Evolutionary conservation across 139 green algal species (phyloP).

Genomic region (Cymbomonas tetramitiformis): DNA sequence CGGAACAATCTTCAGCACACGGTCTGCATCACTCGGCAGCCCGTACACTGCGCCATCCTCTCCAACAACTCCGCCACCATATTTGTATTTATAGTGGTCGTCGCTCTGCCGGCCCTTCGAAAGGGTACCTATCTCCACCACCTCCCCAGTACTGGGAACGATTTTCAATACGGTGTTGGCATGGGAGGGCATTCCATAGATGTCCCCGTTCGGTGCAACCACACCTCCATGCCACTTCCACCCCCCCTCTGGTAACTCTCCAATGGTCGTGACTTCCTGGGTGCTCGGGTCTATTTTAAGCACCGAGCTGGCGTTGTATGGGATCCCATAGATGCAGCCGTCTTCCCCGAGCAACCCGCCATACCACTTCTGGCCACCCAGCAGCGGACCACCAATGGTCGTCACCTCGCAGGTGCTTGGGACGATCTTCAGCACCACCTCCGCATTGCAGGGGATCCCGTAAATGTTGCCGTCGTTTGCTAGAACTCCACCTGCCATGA

Average conservation of each 20-base stretch:
- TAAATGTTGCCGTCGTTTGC: slow-evolving; percentile 14
- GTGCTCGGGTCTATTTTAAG: slow-evolving; percentile 10
- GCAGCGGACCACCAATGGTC: slow-evolving; percentile 2
- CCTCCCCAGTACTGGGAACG: background rate
- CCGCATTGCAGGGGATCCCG: slow-evolving; percentile 13
- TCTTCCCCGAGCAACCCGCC: slow-evolving; percentile 9
- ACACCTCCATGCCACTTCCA: slow-evolving; percentile 16
- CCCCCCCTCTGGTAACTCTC: background rate
- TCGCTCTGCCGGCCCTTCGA: background rate
- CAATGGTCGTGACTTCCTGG: background rate
- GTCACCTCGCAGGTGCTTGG: slow-evolving; percentile 1
- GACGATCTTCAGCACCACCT: slow-evolving; percentile 10
- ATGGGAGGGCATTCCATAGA: slow-evolving; percentile 9
- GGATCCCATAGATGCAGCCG: slow-evolving; percentile 14
- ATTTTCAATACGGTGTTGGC: slow-evolving; percentile 9
- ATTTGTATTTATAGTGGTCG: slow-evolving; percentile 15
- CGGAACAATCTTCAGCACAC: slow-evolving; percentile 3
- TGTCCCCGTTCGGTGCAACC: background rate
- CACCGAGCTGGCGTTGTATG: slow-evolving; percentile 8
- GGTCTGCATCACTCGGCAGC: slow-evolving; percentile 9
- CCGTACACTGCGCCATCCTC: slow-evolving; percentile 1
- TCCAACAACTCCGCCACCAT: slow-evolving; percentile 4
- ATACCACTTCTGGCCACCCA: slow-evolving; percentile 17
- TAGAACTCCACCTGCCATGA: no score
- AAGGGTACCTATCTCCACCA: background rate